Evolutionary conservation across 495 filamentous ascomycete genomes (phyloP).

Genomic region (Melanomma pulvis-pyrius): DNA sequence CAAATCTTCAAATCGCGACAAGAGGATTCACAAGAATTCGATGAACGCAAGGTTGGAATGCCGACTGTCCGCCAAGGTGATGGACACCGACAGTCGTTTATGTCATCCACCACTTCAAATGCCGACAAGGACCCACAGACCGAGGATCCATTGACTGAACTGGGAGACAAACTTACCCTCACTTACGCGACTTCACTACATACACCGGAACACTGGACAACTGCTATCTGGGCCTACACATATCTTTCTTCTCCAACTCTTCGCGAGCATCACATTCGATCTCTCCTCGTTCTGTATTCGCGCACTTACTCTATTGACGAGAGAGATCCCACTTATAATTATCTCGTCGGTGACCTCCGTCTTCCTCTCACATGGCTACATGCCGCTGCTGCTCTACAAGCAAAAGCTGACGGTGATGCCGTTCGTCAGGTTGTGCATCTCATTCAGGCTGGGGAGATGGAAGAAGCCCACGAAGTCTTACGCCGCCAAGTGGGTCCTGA

Average conservation of each 20-base stretch:
- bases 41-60: slow-evolving; percentile 20
- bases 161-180: slow-evolving; percentile 65
- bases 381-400: slow-evolving; percentile 82
- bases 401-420: slow-evolving; percentile 63
- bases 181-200: slow-evolving; percentile 75
- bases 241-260: slow-evolving; percentile 68
- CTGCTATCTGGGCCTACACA: slow-evolving; percentile 72
- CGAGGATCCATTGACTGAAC: slow-evolving; percentile 41
- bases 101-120: slow-evolving; percentile 21
- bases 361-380: slow-evolving; percentile 79
- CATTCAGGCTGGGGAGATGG: slow-evolving; percentile 71
- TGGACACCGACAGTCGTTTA: slow-evolving; percentile 4
- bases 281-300: slow-evolving; percentile 61
- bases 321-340: slow-evolving; percentile 54
- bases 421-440: slow-evolving; percentile 72
- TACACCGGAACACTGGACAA: slow-evolving; percentile 66
- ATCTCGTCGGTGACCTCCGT: slow-evolving; percentile 61
- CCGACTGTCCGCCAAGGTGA: slow-evolving; percentile 18
- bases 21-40: slow-evolving; percentile 42
- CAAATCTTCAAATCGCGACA: slow-evolving; percentile 50
- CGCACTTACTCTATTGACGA: slow-evolving; percentile 54
- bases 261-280: slow-evolving; percentile 67
- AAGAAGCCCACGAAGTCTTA: slow-evolving; percentile 82
- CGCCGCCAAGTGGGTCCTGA: slow-evolving; percentile 74
- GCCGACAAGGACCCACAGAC: slow-evolving; percentile 23